Percentiles rank a stretch among this genome's conserved stretches.
phyloP scores from a whole-genome alignment of 441 rosid genomes.

The Melastoma candidum region DNA sequence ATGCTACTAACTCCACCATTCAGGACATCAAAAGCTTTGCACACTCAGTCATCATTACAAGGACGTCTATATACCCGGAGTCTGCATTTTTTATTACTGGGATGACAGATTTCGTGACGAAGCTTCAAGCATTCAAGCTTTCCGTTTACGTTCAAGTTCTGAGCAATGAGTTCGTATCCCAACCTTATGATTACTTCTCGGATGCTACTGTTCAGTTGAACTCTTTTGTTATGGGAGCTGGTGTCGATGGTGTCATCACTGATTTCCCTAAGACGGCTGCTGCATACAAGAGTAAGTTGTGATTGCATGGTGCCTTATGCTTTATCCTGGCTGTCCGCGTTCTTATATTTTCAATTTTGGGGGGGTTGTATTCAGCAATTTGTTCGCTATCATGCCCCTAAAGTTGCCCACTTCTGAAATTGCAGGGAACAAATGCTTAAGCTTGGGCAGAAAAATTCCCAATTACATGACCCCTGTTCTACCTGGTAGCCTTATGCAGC shows the following conservation, averaged over 20 bases:
- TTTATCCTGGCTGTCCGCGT: no score
- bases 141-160: slow-evolving; percentile 52
- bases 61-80: slow-evolving; percentile 36
- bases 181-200: slow-evolving; percentile 67
- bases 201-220: slow-evolving; percentile 65
- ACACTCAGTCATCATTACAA: slow-evolving; percentile 42
- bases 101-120: slow-evolving; percentile 32
- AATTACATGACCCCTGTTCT: slow-evolving; percentile 50
- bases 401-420: slow-evolving; percentile 4
- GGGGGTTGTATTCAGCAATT: no score
- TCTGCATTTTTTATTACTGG: slow-evolving; percentile 21
- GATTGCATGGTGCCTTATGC: neutral
- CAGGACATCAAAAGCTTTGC: slow-evolving; percentile 53
- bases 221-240: slow-evolving; percentile 23
- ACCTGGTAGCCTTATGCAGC: slow-evolving; percentile 38
- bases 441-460: slow-evolving; percentile 23
- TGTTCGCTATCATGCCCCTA: neutral
- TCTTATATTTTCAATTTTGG: no score
- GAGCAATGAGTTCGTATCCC: slow-evolving; percentile 71
- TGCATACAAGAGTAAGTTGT: slow-evolving; percentile 57
- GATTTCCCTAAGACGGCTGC: slow-evolving; percentile 62
- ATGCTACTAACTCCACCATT: slow-evolving; percentile 30
- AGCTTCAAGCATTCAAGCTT: slow-evolving; percentile 30
- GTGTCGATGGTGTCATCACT: slow-evolving; percentile 48
- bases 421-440: slow-evolving; percentile 59